These are phyloP conservation scores for Oxyria digyna DNA, from an alignment of 148 eudicot genomes.

Conservation along the genomic window DNA sequence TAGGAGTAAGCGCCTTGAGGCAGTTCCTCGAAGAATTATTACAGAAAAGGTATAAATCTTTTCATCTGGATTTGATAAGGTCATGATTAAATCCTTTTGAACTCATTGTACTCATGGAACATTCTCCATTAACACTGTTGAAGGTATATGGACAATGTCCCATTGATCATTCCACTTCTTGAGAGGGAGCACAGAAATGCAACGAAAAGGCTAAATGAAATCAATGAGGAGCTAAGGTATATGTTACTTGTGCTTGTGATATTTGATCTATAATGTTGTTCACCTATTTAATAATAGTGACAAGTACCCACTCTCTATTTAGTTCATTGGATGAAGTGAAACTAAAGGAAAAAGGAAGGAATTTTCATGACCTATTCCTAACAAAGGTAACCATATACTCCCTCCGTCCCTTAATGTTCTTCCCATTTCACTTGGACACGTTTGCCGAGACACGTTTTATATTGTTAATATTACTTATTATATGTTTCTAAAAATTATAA, in stretches of 20 bases:
- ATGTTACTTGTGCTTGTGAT: not conserved
- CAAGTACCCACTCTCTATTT: constrained; percentile 13
- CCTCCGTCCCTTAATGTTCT: too few relatives aligned
- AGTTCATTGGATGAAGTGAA: constrained; percentile 76
- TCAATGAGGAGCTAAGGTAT: constrained; percentile 76
- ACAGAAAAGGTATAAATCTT: constrained; percentile 46
- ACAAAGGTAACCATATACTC: constrained; percentile 64
- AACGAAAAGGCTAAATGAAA: constrained; percentile 60
- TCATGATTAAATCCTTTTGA: not conserved
- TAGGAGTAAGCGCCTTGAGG: constrained; percentile 93
- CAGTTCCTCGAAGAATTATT: constrained; percentile 79
- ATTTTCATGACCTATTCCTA: constrained; percentile 81
- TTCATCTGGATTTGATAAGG: not conserved
- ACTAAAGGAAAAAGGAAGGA: constrained; percentile 91
- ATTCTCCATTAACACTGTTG: constrained; percentile 10
- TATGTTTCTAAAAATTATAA: too few relatives aligned
- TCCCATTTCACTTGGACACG: too few relatives aligned
- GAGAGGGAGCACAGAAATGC: constrained; percentile 79
- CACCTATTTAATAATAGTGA: not conserved
- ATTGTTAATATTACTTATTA: too few relatives aligned
- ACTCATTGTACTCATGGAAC: not conserved
- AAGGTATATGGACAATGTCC: constrained; percentile 92
- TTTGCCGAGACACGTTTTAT: too few relatives aligned
- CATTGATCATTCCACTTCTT: constrained; percentile 87
- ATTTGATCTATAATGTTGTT: not conserved